Evolutionary conservation across 208 protist species (phyloP).

Genomic region (Wallacemonas collosoma): DNA sequence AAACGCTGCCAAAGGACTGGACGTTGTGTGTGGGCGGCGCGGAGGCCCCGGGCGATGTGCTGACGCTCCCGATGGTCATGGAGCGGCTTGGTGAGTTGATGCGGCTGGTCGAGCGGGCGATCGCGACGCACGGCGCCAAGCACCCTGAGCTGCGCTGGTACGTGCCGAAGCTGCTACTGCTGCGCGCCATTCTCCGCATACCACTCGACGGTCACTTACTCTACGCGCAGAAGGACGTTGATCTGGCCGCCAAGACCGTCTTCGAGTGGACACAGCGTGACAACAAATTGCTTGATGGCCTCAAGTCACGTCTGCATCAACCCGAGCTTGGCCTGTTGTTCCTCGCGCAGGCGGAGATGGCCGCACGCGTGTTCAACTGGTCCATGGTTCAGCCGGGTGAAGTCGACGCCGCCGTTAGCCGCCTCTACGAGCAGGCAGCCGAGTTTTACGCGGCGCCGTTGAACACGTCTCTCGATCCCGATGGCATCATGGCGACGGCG

Average conservation of each 20-base stretch:
- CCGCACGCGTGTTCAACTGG: slow-evolving; percentile 73
- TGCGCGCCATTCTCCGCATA: slow-evolving; percentile 71
- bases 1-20: slow-evolving; percentile 30
- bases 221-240: slow-evolving; percentile 45
- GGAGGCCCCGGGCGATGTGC: slow-evolving; percentile 16
- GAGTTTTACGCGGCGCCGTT: slow-evolving; percentile 71
- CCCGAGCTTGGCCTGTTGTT: slow-evolving; percentile 76
- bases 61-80: slow-evolving; percentile 62
- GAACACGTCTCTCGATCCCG: slow-evolving; percentile 62
- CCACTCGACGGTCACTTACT: slow-evolving; percentile 71
- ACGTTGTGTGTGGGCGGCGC: slow-evolving; percentile 38
- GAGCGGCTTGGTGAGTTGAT: slow-evolving; percentile 74
- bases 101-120: slow-evolving; percentile 32
- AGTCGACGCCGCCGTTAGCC: slow-evolving; percentile 42
- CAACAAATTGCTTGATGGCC: slow-evolving; percentile 56
- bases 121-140: slow-evolving; percentile 30
- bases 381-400: slow-evolving; percentile 26
- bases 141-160: slow-evolving; percentile 59
- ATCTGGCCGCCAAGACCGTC: slow-evolving; percentile 57
- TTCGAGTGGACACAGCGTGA: slow-evolving; percentile 40
- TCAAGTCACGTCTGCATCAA: slow-evolving; percentile 48
- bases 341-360: slow-evolving; percentile 68
- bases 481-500: slow-evolving; percentile 72
- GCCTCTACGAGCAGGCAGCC: slow-evolving; percentile 46
- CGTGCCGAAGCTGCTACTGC: slow-evolving; percentile 74